Base-by-base conservation (phyloP, 1,284 basidiomycete genomes). In the Tetrapyrgos nigripes region DNA sequence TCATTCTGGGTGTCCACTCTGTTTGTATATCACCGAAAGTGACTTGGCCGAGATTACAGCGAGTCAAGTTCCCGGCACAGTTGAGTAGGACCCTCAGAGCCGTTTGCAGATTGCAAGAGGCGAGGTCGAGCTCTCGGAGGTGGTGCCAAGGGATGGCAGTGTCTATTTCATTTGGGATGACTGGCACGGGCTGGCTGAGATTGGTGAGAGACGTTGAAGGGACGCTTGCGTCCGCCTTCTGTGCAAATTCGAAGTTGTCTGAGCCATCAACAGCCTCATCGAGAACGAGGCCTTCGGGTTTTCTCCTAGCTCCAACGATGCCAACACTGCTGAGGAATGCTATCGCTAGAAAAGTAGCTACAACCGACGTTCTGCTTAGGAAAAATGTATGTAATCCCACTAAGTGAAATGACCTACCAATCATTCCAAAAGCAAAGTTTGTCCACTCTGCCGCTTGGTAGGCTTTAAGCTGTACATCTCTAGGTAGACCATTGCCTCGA, bases 391-490 rank as follows among this genome's bases (percentile, higher is more conserved):
- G 17, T 35, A 14, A 21, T 33, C 21, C 2, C 33, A 21, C 21
- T 21, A 45, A 35, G 23, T 5, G 5, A 33, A 14, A 14, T 5
- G 13, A 40, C 85, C n/a, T 84, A 86, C 87, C 85, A 17, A 84
- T 60, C 26, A 84, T 70, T 1, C 82, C 83, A 66, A 91, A 90
- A 19, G 77, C 83, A 59, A 86, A 87, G 11, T 73, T 73, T 0
- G 81, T 79, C 87, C 88, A 92, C 64, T 88, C 83, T 17, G 88
- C 87, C 14, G 82, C 79, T 40, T 78, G 75, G 66, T 89, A 92
- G 35, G 83, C 84, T 4, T 66, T 53, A n/a, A 91, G 74, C 55
- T 79, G 37, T n/a, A 40, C 37, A 8, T 40, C 37, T n/a, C 17
- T 59, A 13, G 83, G 79, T 26, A 74, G 74, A 55, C 74, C 73